Percentiles rank a stretch among this genome's conserved stretches.
These are phyloP conservation scores for Zea luxurians DNA, from an alignment of 176 grass and related monocot genomes.

Conservation along the genomic window DNA sequence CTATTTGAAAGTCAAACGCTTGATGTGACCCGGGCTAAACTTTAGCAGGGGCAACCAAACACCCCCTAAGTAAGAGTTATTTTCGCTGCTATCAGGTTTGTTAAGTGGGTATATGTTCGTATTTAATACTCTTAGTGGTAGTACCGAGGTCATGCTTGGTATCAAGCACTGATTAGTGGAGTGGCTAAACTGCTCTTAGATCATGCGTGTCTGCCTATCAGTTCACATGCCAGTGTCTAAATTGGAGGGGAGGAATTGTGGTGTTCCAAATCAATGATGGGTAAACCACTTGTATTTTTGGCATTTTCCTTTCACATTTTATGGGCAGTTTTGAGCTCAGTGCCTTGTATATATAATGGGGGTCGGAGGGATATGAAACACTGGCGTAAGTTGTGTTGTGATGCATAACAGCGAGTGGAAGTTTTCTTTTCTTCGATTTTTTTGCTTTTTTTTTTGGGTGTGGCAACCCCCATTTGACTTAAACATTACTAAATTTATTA, in stretches of 20 bases:
- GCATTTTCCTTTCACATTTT: constrained; percentile 25
- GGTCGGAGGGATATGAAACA: background rate
- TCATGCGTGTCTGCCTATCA: background rate
- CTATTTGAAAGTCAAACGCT: too few relatives aligned
- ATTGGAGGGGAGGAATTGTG: background rate
- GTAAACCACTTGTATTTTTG: constrained; percentile 2
- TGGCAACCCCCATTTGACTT: background rate
- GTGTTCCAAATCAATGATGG: background rate
- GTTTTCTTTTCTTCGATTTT: background rate
- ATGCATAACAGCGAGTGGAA: constrained; percentile 8
- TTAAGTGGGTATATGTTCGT: constrained; percentile 19
- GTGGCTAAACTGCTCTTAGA: background rate
- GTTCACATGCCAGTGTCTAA: constrained; percentile 1
- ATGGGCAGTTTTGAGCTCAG: background rate
- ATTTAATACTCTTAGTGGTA: background rate
- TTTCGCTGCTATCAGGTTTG: background rate
- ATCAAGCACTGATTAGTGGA: background rate
- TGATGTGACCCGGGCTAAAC: too few relatives aligned
- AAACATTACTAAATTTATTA: background rate
- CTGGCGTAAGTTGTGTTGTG: constrained; percentile 7
- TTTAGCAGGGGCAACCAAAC: too few relatives aligned
- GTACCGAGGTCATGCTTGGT: constrained; percentile 3
- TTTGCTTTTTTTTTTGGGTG: background rate
- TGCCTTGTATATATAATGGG: constrained; percentile 8
- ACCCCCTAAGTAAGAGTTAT: background rate